Evolutionary conservation across 345 rosid genomes (phyloP), one percentile per base, ranked within the genome.

Genomic region (Theobroma cacao): DNA sequence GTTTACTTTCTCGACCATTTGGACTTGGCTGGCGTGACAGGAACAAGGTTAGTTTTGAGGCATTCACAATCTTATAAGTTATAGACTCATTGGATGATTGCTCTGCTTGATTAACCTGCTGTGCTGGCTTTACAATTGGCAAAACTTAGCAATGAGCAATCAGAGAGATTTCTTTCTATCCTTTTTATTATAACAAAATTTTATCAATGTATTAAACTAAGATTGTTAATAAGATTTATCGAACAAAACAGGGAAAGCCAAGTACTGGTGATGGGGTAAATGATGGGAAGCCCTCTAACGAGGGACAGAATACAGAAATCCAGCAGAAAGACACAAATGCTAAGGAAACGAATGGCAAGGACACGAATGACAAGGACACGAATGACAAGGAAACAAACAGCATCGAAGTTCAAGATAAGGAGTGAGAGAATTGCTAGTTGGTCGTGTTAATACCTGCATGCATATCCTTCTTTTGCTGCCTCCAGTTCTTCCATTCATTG

Each of bases 11-110:
- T 65, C 87, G 98, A 33, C 98, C 99, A 74, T 96, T 96, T 86
- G 97, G 94, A 74, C 91, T 96, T 77, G 94, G 97, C 69, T 96
- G 99, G 99, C 97, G 97, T 77, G 99, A 96, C 89, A 84, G 89
- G 82, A 96, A 90, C 87, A 94, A 94, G 97, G 99, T 94, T 75
- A 60, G 84, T 78, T 74, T 77, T 41, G 20, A 53, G 6, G 33
- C 36, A 28, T 67, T 17, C 11, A 77, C 41, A 9, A 31, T 34
- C 43, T 30, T 45, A 18, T 13, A 28, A 76, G 30, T 38, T 53
- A 26, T n/a, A 30, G 11, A n/a, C 45, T 60, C 40, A 58, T 74
- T 26, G 13, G 13, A 30, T 75, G 20, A 61, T 61, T 28, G 33
- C 40, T 41, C 50, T 58, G 22, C 65, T 22, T 26, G 64, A 73